A percentile compares a stretch with the other conserved stretches of the same genome.
Evolutionary conservation across 306 rosid genomes (phyloP).

Genomic region (Cucumis melo): DNA sequence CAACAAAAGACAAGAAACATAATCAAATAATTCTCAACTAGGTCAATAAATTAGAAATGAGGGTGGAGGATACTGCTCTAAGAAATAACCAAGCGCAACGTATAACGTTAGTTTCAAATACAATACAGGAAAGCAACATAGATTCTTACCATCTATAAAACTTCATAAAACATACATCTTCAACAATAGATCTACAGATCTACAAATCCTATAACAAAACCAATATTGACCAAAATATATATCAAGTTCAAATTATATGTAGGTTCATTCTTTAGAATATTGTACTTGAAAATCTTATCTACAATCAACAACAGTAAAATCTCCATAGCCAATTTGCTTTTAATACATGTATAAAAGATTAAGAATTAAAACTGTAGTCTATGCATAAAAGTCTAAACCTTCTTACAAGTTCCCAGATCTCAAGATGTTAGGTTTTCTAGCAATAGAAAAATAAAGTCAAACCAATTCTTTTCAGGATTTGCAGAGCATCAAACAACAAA

Average conservation of each 20-base stretch:
- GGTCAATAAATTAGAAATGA: not conserved
- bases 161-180: not conserved
- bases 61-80: not conserved
- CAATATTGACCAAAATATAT: not conserved
- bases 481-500: too few relatives aligned
- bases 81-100: not conserved
- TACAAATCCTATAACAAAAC: not conserved
- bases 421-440: not conserved
- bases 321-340: not conserved
- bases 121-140: not conserved
- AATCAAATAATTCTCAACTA: not conserved
- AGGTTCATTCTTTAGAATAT: not conserved
- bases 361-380: not conserved
- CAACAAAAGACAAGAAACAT: not conserved
- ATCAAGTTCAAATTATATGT: not conserved
- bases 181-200: not conserved
- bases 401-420: not conserved
- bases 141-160: not conserved
- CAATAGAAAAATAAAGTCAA: too few relatives aligned
- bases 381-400: not conserved
- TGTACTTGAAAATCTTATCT: not conserved
- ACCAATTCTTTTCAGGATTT: too few relatives aligned
- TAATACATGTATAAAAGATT: not conserved
- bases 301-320: not conserved
- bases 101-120: not conserved